Evolutionary conservation across 2,329 filamentous ascomycete genomes (phyloP).

Genomic region (Colletotrichum sp.): DNA sequence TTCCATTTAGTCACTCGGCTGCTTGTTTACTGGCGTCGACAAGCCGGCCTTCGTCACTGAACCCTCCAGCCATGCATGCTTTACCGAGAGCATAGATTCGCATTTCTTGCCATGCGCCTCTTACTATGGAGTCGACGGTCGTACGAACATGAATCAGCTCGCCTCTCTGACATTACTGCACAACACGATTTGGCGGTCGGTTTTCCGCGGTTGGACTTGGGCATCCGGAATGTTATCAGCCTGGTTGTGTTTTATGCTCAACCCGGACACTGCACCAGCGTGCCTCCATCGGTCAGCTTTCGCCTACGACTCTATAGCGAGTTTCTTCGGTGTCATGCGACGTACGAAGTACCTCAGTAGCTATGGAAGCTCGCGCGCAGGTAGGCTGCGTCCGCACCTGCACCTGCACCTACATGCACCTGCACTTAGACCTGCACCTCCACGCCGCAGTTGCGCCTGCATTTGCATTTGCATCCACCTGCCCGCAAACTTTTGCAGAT

Average conservation of each 20-base stretch:
- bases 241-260: background rate
- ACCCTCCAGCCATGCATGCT: background rate
- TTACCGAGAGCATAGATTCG: background rate
- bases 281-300: background rate
- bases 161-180: background rate
- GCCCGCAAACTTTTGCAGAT: background rate
- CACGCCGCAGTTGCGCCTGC: background rate
- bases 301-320: background rate
- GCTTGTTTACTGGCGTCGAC: background rate
- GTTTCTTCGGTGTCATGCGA: constrained; percentile 1
- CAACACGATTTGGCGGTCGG: background rate
- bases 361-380: background rate
- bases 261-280: background rate
- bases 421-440: background rate
- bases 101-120: background rate
- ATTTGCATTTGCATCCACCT: background rate
- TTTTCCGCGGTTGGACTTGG: background rate
- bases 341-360: background rate
- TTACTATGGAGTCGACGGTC: background rate
- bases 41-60: background rate
- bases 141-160: background rate
- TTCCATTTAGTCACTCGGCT: constrained; percentile 10
- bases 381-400: background rate
- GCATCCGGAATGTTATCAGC: background rate
- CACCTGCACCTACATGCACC: background rate